phyloP scores from a whole-genome alignment of 1,139 yeast genomes.

The Candida smagusa region DNA sequence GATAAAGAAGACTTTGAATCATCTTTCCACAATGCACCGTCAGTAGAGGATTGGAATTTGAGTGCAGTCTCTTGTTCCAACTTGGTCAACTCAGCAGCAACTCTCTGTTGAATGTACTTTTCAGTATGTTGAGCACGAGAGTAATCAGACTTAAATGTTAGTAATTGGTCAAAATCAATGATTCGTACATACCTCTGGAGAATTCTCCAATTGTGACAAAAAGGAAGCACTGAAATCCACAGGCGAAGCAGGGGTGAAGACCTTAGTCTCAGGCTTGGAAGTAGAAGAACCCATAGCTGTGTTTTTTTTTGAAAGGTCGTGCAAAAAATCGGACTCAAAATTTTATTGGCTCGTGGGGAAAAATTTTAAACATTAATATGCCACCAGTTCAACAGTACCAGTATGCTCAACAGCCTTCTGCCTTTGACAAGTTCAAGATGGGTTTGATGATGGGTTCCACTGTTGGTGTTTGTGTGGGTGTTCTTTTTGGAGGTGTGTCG shows the following conservation, averaged over 20 bases:
- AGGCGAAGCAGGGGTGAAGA: slow-evolving; percentile 68
- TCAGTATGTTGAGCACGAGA: slow-evolving; percentile 80
- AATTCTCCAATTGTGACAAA: slow-evolving; percentile 66
- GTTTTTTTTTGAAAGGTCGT: slow-evolving; percentile 6
- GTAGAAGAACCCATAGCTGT: slow-evolving; percentile 50
- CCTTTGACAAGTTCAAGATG: slow-evolving; percentile 96
- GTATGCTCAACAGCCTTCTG: slow-evolving; percentile 73
- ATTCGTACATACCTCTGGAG: slow-evolving; percentile 51
- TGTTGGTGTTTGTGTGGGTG: slow-evolving; percentile 95
- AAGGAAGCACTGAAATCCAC: slow-evolving; percentile 71
- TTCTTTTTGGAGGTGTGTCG: slow-evolving; percentile 89
- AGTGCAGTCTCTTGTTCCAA: slow-evolving; percentile 59
- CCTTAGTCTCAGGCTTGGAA: slow-evolving; percentile 62
- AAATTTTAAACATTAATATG: slow-evolving; percentile 35
- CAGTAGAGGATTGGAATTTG: slow-evolving; percentile 52
- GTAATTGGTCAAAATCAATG: slow-evolving; percentile 11
- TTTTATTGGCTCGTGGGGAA: slow-evolving; percentile 7
- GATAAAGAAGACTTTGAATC: slow-evolving; percentile 20
- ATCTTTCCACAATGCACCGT: slow-evolving; percentile 36
- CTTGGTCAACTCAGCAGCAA: slow-evolving; percentile 60
- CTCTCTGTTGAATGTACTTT: slow-evolving; percentile 73
- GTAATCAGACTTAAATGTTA: slow-evolving; percentile 56
- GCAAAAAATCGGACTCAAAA: slow-evolving; percentile 4
- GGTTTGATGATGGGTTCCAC: slow-evolving; percentile 96
- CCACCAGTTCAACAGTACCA: slow-evolving; percentile 84